Evolutionary conservation across 2,329 filamentous ascomycete genomes (phyloP).

Genomic region (Acrocalymma vagum): DNA sequence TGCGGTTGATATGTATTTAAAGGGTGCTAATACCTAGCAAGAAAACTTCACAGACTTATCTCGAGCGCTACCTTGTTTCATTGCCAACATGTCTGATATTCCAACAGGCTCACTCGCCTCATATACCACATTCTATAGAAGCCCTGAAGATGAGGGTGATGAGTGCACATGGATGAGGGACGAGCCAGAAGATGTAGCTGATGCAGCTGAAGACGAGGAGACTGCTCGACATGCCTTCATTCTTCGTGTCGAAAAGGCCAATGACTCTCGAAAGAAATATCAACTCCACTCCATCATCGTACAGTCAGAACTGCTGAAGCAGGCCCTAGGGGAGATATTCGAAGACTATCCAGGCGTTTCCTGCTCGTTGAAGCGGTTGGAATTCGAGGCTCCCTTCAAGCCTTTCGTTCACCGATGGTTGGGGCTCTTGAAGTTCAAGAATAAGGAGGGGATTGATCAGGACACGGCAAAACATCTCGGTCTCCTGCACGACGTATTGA

Average conservation of each 20-base stretch:
- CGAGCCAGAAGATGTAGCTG: slow-evolving; percentile 31
- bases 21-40: too few relatives aligned
- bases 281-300: slow-evolving; percentile 70
- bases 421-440: slow-evolving; percentile 29
- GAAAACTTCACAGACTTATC: too few relatives aligned
- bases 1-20: too few relatives aligned
- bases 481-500: slow-evolving; percentile 46
- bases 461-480: slow-evolving; percentile 44
- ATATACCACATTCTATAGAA: slow-evolving; percentile 29
- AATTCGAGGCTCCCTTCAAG: slow-evolving; percentile 68
- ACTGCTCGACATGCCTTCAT: slow-evolving; percentile 64
- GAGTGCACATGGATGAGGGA: slow-evolving; percentile 35
- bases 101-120: slow-evolving; percentile 27
- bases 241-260: slow-evolving; percentile 48
- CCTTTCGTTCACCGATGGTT: slow-evolving; percentile 73
- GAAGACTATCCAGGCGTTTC: slow-evolving; percentile 68
- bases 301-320: slow-evolving; percentile 69
- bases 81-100: too few relatives aligned
- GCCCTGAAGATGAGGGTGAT: slow-evolving; percentile 31
- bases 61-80: too few relatives aligned
- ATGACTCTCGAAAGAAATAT: slow-evolving; percentile 67
- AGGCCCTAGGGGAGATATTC: slow-evolving; percentile 63
- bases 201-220: slow-evolving; percentile 64
- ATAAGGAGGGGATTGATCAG: slow-evolving; percentile 23
- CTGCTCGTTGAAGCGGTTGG: slow-evolving; percentile 66